These are phyloP conservation scores for Dittrichia graveolens DNA, from an alignment of 129 eudicot genomes.

Conservation along the genomic window DNA sequence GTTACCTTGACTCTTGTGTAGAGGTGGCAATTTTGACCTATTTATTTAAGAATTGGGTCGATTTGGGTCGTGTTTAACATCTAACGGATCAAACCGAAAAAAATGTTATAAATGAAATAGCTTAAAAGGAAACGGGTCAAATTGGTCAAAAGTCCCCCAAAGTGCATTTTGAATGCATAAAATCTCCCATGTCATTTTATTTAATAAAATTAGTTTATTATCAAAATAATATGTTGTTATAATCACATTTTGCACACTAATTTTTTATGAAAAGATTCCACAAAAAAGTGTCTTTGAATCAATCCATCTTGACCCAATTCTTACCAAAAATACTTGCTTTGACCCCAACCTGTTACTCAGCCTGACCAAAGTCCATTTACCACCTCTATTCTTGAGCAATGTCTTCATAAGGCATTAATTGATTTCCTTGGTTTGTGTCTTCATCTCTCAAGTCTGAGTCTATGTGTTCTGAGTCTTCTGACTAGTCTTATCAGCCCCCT, in stretches of 20 bases:
- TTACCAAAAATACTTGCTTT: neutral
- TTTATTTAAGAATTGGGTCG: neutral
- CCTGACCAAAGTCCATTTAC: neutral
- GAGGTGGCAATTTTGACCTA: neutral
- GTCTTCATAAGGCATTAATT: neutral
- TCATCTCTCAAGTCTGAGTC: neutral
- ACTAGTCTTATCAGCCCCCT: slow-evolving; percentile 12
- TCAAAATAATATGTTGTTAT: neutral
- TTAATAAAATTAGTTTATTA: neutral
- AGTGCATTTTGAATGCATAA: neutral
- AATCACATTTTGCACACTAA: neutral
- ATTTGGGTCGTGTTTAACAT: neutral
- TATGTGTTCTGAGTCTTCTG: slow-evolving; percentile 12
- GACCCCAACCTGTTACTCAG: neutral
- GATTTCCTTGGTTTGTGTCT: slow-evolving; percentile 1
- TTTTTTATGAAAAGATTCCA: neutral
- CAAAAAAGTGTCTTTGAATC: neutral
- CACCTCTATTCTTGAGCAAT: slow-evolving; percentile 13
- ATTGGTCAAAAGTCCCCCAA: neutral
- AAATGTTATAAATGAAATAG: neutral
- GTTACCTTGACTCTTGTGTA: slow-evolving; percentile 10
- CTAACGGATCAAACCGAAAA: neutral
- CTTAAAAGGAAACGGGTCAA: neutral
- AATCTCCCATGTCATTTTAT: neutral
- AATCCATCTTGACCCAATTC: neutral